Evolutionary conservation across 2,329 filamentous ascomycete genomes (phyloP), one percentile per base, ranked within the genome.

Genomic region (Kalmusia sp.): DNA sequence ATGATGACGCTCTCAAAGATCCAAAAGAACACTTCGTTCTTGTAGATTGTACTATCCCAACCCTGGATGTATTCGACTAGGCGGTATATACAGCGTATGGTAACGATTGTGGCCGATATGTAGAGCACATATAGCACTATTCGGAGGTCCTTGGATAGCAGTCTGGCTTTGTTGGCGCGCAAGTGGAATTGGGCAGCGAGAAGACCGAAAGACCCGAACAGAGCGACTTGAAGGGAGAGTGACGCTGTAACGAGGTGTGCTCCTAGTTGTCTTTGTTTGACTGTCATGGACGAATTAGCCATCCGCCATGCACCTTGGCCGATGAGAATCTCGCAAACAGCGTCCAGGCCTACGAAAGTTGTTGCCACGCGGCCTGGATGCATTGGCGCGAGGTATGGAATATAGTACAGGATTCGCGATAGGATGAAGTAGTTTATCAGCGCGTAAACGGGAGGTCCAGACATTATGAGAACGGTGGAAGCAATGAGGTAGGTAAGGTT

Each of bases 351-450:
- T 30, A 87, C 72, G 56, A 87, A 83, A 3, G 79, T 80, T 57
- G 84, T 87, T 59, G 87, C 83, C 4, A 87, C 77, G 3, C 83
- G 78, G 3, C 82, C 82, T 0, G 83, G 83, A 58, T 85, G 82
- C 28, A 85, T 77, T 0, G 84, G 84, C 0, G 84, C 78, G 51
- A 83, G 77, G 63, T 86, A 84, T 0, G 85, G 85, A 2, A 85
- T 77, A 68, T 88, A 89, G 67, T 83, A 83, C 17, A 88, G 76
- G 11, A 86, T 76, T 3, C 84, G 80, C 2, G 82, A 82, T 21
- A 88, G 80, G 50, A 87, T 79, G 60, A 85, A 80, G 69, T 87
- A 88, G 63, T 87, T 86, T 50, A 83, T 79, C 3, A 85, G 77
- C 47, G 85, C 84, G 34, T 87, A 81, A 3, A 88, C 74, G 0